Conservation (phyloP, 129 eudicot species). For the Pittosporum tobira region DNA sequence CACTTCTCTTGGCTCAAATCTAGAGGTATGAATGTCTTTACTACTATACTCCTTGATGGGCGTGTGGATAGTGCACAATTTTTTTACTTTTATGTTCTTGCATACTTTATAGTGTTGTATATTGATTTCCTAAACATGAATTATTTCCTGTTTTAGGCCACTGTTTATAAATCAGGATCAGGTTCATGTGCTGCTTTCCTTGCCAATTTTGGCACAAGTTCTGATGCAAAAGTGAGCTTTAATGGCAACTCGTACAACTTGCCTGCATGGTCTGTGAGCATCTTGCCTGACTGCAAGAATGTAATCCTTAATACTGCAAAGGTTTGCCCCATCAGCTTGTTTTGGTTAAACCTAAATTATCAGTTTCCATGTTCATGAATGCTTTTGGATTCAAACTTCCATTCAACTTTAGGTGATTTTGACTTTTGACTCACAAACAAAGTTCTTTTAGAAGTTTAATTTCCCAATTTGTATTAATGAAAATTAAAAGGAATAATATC, state of each 20-base stretch:
- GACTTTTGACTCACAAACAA: not conserved
- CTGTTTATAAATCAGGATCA: conserved; percentile 62
- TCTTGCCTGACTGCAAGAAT: conserved; percentile 98
- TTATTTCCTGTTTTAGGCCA: conserved; percentile 42
- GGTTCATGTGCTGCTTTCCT: conserved; percentile 79
- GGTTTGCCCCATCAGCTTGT: conserved; percentile 37
- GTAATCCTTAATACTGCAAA: conserved; percentile 84
- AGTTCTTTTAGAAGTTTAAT: not conserved
- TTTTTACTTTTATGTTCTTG: not conserved
- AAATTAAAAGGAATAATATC: too few species aligned
- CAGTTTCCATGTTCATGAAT: not conserved
- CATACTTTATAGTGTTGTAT: not conserved
- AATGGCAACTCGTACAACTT: conserved; percentile 67
- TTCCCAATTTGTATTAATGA: not conserved
- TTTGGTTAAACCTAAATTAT: conserved; percentile 10
- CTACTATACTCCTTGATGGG: not conserved
- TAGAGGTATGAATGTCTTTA: conserved; percentile 45
- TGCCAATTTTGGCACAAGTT: conserved; percentile 57
- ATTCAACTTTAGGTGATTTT: not conserved
- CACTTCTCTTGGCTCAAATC: conserved; percentile 62
- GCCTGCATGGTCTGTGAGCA: conserved; percentile 99
- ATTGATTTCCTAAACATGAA: conserved; percentile 13
- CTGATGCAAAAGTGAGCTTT: conserved; percentile 64
- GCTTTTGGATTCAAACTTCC: not conserved
- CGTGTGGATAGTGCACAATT: not conserved